Percentiles rank a stretch among this genome's conserved stretches.
Evolutionary conservation across 805 yeast species (phyloP).

Genomic region (Kurtzmaniella fragi): DNA sequence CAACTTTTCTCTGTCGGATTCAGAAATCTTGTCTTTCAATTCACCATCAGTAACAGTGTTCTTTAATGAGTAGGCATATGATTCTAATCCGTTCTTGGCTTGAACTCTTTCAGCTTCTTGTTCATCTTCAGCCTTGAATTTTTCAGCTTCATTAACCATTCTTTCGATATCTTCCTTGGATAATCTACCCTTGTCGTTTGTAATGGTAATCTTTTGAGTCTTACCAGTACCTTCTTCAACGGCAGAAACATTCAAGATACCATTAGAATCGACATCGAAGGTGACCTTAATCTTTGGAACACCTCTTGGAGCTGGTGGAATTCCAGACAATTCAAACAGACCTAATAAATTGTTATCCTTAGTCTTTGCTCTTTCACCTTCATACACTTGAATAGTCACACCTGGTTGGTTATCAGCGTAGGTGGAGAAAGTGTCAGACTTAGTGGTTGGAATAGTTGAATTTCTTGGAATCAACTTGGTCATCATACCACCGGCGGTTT

Average conservation of each 20-base stretch:
- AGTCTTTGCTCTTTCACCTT: constrained; percentile 94
- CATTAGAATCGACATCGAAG: constrained; percentile 83
- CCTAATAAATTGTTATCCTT: constrained; percentile 90
- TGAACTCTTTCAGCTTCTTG: constrained; percentile 79
- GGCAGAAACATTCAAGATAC: constrained; percentile 81
- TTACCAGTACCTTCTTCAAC: constrained; percentile 94
- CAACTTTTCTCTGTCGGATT: constrained; percentile 49
- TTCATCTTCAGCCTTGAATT: constrained; percentile 87
- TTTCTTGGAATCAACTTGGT: constrained; percentile 92
- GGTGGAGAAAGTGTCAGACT: constrained; percentile 92
- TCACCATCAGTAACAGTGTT: constrained; percentile 54
- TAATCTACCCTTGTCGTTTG: constrained; percentile 92
- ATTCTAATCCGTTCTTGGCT: constrained; percentile 83
- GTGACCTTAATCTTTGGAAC: constrained; percentile 88
- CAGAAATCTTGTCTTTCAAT: constrained; percentile 40
- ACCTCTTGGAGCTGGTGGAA: constrained; percentile 91
- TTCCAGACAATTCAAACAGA: constrained; percentile 79
- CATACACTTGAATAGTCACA: constrained; percentile 88
- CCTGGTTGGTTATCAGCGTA: constrained; percentile 97
- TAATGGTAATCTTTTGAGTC: constrained; percentile 83
- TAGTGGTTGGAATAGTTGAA: constrained; percentile 93
- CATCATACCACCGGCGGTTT: constrained; percentile 97
- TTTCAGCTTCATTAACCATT: constrained; percentile 97
- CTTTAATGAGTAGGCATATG: constrained; percentile 79
- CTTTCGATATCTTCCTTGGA: constrained; percentile 92